phyloP scores from a whole-genome alignment of 73 alveolate genomes.

The Tetrahymena borealis region DNA sequence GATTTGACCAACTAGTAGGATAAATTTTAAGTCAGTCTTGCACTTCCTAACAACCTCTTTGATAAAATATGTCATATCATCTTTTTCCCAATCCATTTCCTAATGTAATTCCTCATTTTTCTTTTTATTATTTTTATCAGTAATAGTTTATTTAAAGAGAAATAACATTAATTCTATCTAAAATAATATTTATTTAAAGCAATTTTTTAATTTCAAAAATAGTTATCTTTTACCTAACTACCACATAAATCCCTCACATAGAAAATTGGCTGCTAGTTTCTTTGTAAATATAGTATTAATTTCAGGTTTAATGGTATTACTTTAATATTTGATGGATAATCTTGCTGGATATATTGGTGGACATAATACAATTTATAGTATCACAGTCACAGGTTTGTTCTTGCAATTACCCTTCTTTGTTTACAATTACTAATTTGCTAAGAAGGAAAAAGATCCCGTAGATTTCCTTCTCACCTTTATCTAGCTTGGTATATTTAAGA shows the following conservation, averaged over 20 bases:
- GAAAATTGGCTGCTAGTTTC: background rate
- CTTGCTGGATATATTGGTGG: background rate
- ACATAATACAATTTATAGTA: background rate
- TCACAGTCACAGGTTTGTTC: background rate
- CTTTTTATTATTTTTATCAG: background rate
- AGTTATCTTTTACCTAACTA: background rate
- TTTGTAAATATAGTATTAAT: background rate
- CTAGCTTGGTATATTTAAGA: background rate
- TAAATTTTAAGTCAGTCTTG: background rate
- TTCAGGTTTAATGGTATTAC: background rate
- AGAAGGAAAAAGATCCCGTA: background rate
- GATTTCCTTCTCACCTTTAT: background rate
- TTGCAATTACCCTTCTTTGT: background rate
- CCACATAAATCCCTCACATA: background rate
- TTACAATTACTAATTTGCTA: background rate
- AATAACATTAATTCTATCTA: too few relatives aligned
- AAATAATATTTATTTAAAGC: too few relatives aligned
- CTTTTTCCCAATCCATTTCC: background rate
- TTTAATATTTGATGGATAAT: background rate
- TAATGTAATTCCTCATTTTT: background rate
- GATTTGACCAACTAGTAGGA: background rate
- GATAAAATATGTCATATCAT: background rate
- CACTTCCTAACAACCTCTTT: background rate
- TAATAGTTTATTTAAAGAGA: background rate
- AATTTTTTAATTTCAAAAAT: too few relatives aligned